Evolutionary conservation across 2,329 filamentous ascomycete species (phyloP), one percentile per base, ranked within the genome.

Genomic region (Bipolaris cookei): DNA sequence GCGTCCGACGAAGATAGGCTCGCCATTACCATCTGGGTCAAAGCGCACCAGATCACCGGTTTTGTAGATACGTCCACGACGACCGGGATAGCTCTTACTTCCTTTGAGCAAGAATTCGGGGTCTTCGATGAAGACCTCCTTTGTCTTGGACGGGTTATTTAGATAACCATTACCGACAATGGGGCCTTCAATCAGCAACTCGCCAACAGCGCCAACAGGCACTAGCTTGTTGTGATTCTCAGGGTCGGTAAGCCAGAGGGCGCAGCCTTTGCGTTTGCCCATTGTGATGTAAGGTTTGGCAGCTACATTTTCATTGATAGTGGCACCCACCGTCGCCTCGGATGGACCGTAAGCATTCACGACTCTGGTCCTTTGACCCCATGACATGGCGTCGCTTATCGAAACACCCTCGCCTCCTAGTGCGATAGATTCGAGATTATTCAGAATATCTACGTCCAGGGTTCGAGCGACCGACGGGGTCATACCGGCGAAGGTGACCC

Each of bases 141-240:
- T 68, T 2, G 75, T 77, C 50, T 76, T 77, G 4, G 64, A 61
- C 2, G 70, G 69, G 49, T 77, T 75, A 47, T 75, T 71, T 18
- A 77, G 51, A 25, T 77, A 77, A 4, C 74, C 74, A 38, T 73
- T 70, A 1, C 76, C 78, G 7, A 81, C 73, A 28, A 77, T 84
- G 0, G 83, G 83, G 0, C 85, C 85, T 63, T 88, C 85, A 32
- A 89, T 82, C 3, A 87, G 79, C 2, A 89, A 75, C 65, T 89
- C 86, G 14, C 74, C 75, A 48, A 74, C 73, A 4, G 68, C 70
- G 1, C 86, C 74, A 8, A 74, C 57, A 0, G 75, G 74, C 0
- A 76, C 71, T 2, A 76, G 66, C 37, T 69, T 70, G 52, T 79
- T 71, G 35, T 75, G 71, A 16, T 80, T 63, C 10, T 66, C 58